Conservation (phyloP, 2,329 filamentous ascomycete genomes). For the Penicillium aurantiogriseum region DNA sequence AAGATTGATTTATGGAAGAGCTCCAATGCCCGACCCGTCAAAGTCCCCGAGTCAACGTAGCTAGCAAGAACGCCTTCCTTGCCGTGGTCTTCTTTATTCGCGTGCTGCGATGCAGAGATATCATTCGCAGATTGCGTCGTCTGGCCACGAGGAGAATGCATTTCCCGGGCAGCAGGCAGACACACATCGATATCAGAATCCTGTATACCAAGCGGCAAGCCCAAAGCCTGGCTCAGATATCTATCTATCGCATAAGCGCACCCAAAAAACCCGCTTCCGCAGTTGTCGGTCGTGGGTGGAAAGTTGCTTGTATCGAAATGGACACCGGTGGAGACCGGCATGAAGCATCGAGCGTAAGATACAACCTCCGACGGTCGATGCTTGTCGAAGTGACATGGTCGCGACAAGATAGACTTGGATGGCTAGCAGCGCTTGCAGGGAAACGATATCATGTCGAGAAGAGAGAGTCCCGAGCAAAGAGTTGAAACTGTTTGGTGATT, state of each 20-base stretch:
- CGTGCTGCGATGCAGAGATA: conserved; percentile 2
- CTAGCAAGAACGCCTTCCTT: conserved; percentile 38
- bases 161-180: conserved; percentile 47
- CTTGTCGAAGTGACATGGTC: conserved; percentile 50
- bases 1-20: conserved; percentile 45
- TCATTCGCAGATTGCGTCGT: not conserved
- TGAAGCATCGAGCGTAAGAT: conserved; percentile 50
- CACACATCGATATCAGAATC: conserved; percentile 47
- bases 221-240: conserved; percentile 43
- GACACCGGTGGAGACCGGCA: conserved; percentile 53
- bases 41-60: conserved; percentile 41
- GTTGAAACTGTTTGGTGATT: conserved; percentile 40
- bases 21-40: conserved; percentile 42
- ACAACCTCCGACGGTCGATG: conserved; percentile 50
- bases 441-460: conserved; percentile 45
- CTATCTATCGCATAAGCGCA: conserved; percentile 43
- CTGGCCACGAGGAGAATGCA: conserved; percentile 32
- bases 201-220: conserved; percentile 42
- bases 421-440: conserved; percentile 51
- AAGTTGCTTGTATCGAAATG: conserved; percentile 50
- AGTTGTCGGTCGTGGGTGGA: conserved; percentile 42
- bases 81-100: not conserved
- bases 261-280: conserved; percentile 46
- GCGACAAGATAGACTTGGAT: conserved; percentile 51
- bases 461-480: conserved; percentile 40